Conservation (phyloP, 2,329 filamentous ascomycete genomes). For the Claviceps humidiphila region DNA sequence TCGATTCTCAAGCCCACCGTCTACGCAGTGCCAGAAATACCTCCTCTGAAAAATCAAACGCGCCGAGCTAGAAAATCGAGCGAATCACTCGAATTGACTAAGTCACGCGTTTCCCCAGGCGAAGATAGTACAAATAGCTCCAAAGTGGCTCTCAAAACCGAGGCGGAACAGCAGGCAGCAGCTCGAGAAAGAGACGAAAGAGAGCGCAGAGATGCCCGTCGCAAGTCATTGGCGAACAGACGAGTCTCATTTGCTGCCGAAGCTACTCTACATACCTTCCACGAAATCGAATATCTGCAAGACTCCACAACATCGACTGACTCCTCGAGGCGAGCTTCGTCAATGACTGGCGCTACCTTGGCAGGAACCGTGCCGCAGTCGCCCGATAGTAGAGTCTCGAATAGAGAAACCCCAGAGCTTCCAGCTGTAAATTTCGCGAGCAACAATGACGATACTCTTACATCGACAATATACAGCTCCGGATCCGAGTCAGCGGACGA, state of each 20-base stretch:
- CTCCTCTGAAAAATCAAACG: constrained; percentile 39
- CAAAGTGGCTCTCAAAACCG: constrained; percentile 52
- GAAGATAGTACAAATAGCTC: constrained; percentile 24
- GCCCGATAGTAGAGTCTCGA: constrained; percentile 51
- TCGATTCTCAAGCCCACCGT: constrained; percentile 77
- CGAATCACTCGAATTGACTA: constrained; percentile 5
- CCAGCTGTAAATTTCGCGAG: constrained; percentile 51
- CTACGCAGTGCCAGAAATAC: constrained; percentile 51
- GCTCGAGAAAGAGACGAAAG: constrained; percentile 57
- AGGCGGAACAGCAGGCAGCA: constrained; percentile 58
- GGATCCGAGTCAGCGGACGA: constrained; percentile 45
- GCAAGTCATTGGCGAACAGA: constrained; percentile 85
- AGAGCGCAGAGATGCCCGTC: constrained; percentile 71
- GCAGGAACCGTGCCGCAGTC: constrained; percentile 35
- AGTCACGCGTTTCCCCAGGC: constrained; percentile 7
- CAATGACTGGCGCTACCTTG: constrained; percentile 25
- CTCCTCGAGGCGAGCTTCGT: constrained; percentile 60
- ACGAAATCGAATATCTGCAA: constrained; percentile 78
- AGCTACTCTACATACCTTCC: constrained; percentile 93
- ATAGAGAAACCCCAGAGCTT: constrained; percentile 53
- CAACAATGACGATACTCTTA: constrained; percentile 52
- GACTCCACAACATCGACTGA: constrained; percentile 76
- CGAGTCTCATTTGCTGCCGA: constrained; percentile 95
- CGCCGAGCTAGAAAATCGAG: neutral
- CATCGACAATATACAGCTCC: constrained; percentile 68